These are phyloP conservation scores for Dicorynia guianensis DNA, from an alignment of 306 rosid species.

Conservation along the genomic window DNA sequence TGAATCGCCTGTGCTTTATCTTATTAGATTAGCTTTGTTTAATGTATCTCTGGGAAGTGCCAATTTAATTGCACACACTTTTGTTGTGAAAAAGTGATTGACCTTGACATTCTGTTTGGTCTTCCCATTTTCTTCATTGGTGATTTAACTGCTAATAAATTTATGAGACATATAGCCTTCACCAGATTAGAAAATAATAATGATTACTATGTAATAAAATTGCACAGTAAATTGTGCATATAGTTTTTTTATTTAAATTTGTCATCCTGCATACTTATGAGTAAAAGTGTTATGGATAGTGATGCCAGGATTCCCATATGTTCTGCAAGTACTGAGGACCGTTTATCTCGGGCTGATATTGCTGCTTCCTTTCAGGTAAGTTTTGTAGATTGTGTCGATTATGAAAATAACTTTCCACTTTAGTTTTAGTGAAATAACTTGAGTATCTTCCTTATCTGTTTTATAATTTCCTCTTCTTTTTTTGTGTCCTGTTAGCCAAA, in stretches of 20 bases:
- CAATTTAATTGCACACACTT: slow-evolving; percentile 13
- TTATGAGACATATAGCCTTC: background rate
- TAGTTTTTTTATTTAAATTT: slow-evolving; percentile 9
- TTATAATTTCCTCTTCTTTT: slow-evolving; percentile 25
- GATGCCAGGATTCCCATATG: slow-evolving; percentile 79
- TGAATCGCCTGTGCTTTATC: slow-evolving; percentile 10
- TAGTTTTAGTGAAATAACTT: slow-evolving; percentile 27
- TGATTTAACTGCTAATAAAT: slow-evolving; percentile 12
- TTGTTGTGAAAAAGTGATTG: slow-evolving; percentile 4
- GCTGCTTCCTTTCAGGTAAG: slow-evolving; percentile 98
- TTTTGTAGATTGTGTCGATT: slow-evolving; percentile 29
- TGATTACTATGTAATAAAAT: slow-evolving; percentile 18
- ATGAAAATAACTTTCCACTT: background rate
- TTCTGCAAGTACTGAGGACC: slow-evolving; percentile 70
- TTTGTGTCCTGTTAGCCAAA: background rate
- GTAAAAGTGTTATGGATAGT: slow-evolving; percentile 53
- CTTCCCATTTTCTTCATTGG: background rate
- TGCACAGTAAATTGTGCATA: slow-evolving; percentile 27
- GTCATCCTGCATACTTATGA: slow-evolving; percentile 32
- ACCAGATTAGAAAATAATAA: background rate
- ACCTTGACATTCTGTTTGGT: slow-evolving; percentile 17
- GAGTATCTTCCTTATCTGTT: background rate
- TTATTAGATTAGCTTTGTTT: slow-evolving; percentile 2
- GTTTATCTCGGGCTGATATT: slow-evolving; percentile 84
- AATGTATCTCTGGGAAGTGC: slow-evolving; percentile 23